These are phyloP conservation scores for Brassica juncea DNA, from an alignment of 345 rosid genomes.

Conservation along the genomic window DNA sequence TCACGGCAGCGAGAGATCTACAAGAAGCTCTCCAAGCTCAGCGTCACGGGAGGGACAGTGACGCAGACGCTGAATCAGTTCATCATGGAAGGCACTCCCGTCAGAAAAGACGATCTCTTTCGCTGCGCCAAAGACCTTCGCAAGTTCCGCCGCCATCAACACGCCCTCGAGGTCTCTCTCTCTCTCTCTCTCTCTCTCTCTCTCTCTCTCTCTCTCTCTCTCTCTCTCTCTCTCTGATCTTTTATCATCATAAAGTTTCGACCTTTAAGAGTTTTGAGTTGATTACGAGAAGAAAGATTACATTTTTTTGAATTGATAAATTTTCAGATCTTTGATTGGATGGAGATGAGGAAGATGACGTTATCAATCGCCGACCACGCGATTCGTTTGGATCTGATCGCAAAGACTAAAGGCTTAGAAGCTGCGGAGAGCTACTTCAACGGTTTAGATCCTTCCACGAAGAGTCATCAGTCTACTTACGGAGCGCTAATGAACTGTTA, in stretches of 20 bases:
- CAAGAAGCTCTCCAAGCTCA: constrained; percentile 55
- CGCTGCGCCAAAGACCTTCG: constrained; percentile 59
- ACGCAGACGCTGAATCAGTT: constrained; percentile 56
- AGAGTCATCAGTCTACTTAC: constrained; percentile 46
- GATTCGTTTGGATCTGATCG: constrained; percentile 59
- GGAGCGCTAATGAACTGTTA: constrained; percentile 72
- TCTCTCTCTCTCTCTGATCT: constrained; percentile 13
- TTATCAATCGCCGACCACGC: constrained; percentile 54
- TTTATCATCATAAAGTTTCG: background rate
- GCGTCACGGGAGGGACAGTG: constrained; percentile 56
- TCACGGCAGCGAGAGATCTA: constrained; percentile 43
- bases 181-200: constrained; percentile 18
- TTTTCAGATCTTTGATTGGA: constrained; percentile 69
- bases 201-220: constrained; percentile 21
- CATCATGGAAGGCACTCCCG: constrained; percentile 54
- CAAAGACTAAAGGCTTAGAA: constrained; percentile 56
- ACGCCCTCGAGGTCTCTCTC: constrained; percentile 66
- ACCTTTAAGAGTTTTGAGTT: background rate
- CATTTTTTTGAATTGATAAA: background rate
- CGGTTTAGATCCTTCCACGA: constrained; percentile 42
- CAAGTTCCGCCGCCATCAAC: constrained; percentile 52
- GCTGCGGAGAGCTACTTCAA: constrained; percentile 64
- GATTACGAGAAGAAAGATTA: background rate
- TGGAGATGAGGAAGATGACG: constrained; percentile 69
- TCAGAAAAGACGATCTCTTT: constrained; percentile 49